phyloP scores from a whole-genome alignment of 2,329 filamentous ascomycete species.

The Arthrobotrys iridis region DNA sequence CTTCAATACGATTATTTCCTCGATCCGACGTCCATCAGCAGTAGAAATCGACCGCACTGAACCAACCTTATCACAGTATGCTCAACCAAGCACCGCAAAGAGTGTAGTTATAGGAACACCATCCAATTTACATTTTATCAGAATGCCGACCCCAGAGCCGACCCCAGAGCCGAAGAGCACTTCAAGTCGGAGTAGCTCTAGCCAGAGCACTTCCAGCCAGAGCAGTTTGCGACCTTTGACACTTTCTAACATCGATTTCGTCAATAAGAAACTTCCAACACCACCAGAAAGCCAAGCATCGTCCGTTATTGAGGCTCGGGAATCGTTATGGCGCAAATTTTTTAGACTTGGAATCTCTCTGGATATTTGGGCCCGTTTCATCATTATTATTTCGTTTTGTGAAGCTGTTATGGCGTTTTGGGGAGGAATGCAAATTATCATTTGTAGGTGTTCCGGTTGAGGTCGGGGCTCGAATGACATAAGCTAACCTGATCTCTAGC shows the following conservation, averaged over 20 bases:
- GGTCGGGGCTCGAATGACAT: not conserved
- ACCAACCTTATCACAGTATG: slow-evolving; percentile 31
- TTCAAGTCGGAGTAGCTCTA: slow-evolving; percentile 7
- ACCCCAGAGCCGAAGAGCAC: too few relatives aligned
- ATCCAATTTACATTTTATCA: slow-evolving; percentile 19
- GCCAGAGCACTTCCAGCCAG: slow-evolving; percentile 1
- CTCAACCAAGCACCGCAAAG: slow-evolving; percentile 12
- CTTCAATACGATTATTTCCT: slow-evolving; percentile 38
- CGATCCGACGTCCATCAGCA: slow-evolving; percentile 34
- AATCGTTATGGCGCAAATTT: slow-evolving; percentile 34
- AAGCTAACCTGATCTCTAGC: slow-evolving; percentile 25
- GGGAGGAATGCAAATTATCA: slow-evolving; percentile 49
- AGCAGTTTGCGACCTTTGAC: slow-evolving; percentile 38
- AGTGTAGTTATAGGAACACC: slow-evolving; percentile 25
- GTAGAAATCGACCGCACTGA: slow-evolving; percentile 42
- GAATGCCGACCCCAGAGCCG: slow-evolving; percentile 15
- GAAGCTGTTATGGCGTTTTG: slow-evolving; percentile 50
- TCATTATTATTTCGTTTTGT: slow-evolving; percentile 45
- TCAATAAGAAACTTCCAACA: slow-evolving; percentile 47
- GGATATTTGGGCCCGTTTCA: slow-evolving; percentile 44
- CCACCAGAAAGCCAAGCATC: slow-evolving; percentile 29
- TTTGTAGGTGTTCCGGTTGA: slow-evolving; percentile 26
- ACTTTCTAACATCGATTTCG: slow-evolving; percentile 24
- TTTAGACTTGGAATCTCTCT: slow-evolving; percentile 35
- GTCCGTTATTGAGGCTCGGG: slow-evolving; percentile 19